phyloP scores from a whole-genome alignment of 331 rosid species.

The Rhamnella rubrinervis region DNA sequence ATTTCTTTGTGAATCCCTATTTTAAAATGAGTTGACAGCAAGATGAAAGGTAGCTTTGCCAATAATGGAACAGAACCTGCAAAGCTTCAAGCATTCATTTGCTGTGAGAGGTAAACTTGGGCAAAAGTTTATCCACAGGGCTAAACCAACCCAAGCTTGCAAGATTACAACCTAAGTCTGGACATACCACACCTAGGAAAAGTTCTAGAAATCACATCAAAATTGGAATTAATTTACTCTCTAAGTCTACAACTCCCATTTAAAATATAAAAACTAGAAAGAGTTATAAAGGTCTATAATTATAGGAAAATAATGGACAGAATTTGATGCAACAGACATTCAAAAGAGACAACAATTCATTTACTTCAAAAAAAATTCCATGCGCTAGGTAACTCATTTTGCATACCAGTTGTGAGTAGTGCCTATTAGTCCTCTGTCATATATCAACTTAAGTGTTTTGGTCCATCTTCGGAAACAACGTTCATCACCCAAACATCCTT shows the following conservation, averaged over 20 bases:
- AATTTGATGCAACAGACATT: neutral
- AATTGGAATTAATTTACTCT: neutral
- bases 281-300: no score
- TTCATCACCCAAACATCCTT: constrained; percentile 94
- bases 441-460: constrained; percentile 71
- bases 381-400: neutral
- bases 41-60: neutral
- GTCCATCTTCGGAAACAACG: constrained; percentile 76
- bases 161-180: neutral
- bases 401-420: constrained; percentile 67
- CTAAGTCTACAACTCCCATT: neutral
- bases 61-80: neutral
- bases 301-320: neutral
- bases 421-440: constrained; percentile 89
- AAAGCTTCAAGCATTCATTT: neutral
- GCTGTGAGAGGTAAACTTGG: neutral
- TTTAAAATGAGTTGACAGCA: constrained; percentile 7
- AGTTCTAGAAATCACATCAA: neutral
- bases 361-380: neutral
- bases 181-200: no score
- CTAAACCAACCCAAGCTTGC: no score
- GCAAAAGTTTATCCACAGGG: neutral
- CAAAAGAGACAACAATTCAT: neutral
- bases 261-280: no score
- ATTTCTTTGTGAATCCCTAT: constrained; percentile 9